These are phyloP conservation scores for Carex kokanica DNA, from an alignment of 176 grass and related monocot genomes.

Conservation along the genomic window DNA sequence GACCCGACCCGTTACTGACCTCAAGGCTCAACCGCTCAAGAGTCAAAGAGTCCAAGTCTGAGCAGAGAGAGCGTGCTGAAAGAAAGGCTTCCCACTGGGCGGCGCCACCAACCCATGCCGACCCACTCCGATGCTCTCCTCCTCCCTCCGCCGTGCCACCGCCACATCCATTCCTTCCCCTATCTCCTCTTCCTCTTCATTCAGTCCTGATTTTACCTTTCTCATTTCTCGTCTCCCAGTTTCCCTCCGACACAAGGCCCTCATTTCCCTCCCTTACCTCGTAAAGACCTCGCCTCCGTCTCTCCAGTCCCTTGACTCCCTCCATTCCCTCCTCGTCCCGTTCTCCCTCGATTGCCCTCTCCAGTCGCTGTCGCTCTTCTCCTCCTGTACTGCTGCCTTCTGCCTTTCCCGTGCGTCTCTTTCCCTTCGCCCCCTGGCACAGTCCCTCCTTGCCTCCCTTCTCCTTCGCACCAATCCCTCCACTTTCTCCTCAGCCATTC, in stretches of 20 bases:
- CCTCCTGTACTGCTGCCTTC: constrained; percentile 47
- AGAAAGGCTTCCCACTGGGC: not conserved
- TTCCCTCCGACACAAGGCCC: constrained; percentile 47
- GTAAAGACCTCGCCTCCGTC: constrained; percentile 49
- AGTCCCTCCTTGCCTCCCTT: constrained; percentile 41
- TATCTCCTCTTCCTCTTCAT: constrained; percentile 45
- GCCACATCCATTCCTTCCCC: not conserved
- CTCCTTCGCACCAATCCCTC: constrained; percentile 10
- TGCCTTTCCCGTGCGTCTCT: constrained; percentile 36
- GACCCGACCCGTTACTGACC: not conserved
- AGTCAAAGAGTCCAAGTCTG: not conserved
- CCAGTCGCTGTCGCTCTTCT: constrained; percentile 12
- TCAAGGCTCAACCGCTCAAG: not conserved
- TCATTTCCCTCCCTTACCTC: constrained; percentile 40
- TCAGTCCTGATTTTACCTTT: constrained; percentile 18
- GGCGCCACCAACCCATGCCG: not conserved
- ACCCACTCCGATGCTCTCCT: constrained; percentile 28
- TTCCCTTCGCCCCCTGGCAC: constrained; percentile 41
- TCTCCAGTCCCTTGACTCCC: constrained; percentile 37
- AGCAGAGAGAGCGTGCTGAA: not conserved
- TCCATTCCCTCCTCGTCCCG: constrained; percentile 31
- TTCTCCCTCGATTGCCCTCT: constrained; percentile 16
- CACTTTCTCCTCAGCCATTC: not conserved
- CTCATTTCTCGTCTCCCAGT: constrained; percentile 39
- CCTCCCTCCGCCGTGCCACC: not conserved